These are phyloP conservation scores for Tricholoma saponaceum DNA, from an alignment of 768 basidiomycete genomes.

Conservation along the genomic window DNA sequence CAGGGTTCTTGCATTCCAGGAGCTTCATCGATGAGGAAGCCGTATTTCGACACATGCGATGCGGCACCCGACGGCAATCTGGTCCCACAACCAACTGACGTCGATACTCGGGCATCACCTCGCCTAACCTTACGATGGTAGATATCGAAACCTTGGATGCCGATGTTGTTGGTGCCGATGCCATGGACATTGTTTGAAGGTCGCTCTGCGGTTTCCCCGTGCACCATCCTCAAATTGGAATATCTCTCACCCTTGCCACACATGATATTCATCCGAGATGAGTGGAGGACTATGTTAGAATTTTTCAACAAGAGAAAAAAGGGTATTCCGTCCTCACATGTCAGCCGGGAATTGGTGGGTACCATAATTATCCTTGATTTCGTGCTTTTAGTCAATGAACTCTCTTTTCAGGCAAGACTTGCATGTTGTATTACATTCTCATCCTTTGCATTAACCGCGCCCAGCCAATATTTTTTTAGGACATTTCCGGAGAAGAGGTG, in stretches of 20 bases:
- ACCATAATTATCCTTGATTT: not conserved
- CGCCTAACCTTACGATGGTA: not conserved
- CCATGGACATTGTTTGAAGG: not conserved
- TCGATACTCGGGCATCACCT: too few species aligned
- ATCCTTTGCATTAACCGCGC: not conserved
- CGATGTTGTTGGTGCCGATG: not conserved
- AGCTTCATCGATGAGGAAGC: not conserved
- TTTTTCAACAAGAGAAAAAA: not conserved
- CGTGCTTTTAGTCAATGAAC: not conserved
- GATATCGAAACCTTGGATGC: not conserved
- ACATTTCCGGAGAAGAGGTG: not conserved
- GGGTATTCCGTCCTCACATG: not conserved
- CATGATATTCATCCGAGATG: not conserved
- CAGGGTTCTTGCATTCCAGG: not conserved
- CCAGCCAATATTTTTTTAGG: not conserved
- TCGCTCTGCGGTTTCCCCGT: not conserved
- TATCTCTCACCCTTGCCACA: not conserved
- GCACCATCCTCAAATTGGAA: not conserved
- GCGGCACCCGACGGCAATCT: not conserved
- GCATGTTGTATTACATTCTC: not conserved
- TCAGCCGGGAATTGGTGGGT: not conserved
- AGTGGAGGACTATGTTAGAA: not conserved
- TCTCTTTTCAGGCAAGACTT: not conserved
- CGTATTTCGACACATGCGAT: not conserved
- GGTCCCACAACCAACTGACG: not conserved